Conservation (phyloP, 2,329 filamentous ascomycete species). For the Phaeophleospora eucalypticola region DNA sequence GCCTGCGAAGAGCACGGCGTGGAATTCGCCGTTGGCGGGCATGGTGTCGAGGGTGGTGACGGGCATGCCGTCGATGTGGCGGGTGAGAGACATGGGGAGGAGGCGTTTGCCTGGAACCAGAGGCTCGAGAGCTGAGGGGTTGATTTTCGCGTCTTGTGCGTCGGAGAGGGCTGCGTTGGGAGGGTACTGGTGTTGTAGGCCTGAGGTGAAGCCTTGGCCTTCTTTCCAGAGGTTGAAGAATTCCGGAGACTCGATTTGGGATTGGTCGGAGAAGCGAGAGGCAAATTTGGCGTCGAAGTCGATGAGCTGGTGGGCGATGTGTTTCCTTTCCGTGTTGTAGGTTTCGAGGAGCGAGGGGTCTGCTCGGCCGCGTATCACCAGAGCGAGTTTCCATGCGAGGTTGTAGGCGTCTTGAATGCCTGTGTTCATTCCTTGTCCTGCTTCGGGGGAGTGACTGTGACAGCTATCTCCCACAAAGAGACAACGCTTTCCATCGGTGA, state of each 20-base stretch:
- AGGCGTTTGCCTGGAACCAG: neutral
- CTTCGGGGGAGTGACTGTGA: slow-evolving; percentile 1
- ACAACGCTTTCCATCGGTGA: neutral
- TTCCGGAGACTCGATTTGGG: neutral
- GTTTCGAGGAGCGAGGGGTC: slow-evolving; percentile 6
- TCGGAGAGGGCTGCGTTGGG: neutral
- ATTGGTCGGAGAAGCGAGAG: neutral
- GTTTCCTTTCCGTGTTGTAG: slow-evolving; percentile 3
- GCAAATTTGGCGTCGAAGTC: slow-evolving; percentile 1
- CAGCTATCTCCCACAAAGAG: slow-evolving; percentile 1
- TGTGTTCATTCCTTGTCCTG: slow-evolving; percentile 47
- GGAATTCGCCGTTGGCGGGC: slow-evolving; percentile 1
- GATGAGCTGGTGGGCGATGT: slow-evolving; percentile 3
- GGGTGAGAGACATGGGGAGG: neutral
- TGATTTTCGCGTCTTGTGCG: neutral
- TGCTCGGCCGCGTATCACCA: slow-evolving; percentile 17
- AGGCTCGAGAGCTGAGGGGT: neutral
- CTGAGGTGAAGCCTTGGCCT: neutral
- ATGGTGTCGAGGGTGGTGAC: neutral
- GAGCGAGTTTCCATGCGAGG: slow-evolving; percentile 17
- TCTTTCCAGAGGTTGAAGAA: neutral
- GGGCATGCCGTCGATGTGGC: neutral
- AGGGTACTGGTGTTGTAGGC: neutral
- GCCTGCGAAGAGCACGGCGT: neutral
- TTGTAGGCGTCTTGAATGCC: slow-evolving; percentile 14